Evolutionary conservation across 768 basidiomycete species (phyloP).

Genomic region (Kwoniella sp.): DNA sequence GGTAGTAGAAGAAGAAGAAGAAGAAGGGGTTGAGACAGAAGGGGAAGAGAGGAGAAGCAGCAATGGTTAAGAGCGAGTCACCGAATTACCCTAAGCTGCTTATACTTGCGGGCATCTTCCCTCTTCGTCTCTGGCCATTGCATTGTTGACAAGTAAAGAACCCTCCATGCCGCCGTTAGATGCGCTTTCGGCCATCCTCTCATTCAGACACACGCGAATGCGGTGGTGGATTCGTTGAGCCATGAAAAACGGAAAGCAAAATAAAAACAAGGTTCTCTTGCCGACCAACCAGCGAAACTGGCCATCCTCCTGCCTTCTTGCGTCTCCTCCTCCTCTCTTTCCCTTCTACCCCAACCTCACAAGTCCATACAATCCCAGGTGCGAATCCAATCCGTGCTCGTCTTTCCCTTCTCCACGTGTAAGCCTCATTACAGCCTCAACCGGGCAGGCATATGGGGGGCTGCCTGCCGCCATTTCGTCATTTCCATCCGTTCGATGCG

Average conservation of each 20-base stretch:
- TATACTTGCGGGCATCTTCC: not conserved
- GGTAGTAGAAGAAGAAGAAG: not conserved
- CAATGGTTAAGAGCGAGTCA: not conserved
- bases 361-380: too few species aligned
- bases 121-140: not conserved
- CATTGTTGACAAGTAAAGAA: not conserved
- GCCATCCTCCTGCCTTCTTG: not conserved
- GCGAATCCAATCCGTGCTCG: too few species aligned
- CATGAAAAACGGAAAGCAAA: not conserved
- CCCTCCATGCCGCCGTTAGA: too few species aligned
- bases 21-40: not conserved
- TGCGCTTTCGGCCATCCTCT: too few species aligned
- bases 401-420: not conserved
- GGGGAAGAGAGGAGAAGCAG: not conserved
- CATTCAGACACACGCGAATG: too few species aligned
- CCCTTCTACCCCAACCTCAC: too few species aligned
- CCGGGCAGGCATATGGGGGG: conserved; percentile 1
- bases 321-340: too few species aligned
- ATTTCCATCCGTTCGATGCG: not conserved
- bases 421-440: not conserved
- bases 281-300: not conserved
- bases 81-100: not conserved
- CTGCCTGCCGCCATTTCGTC: not conserved
- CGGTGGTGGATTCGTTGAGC: too few species aligned
- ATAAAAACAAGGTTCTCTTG: not conserved